Evolutionary conservation across 106 monocot genomes (phyloP), one percentile per base, ranked within the genome.

Genomic region (Ottelia alismoides): DNA sequence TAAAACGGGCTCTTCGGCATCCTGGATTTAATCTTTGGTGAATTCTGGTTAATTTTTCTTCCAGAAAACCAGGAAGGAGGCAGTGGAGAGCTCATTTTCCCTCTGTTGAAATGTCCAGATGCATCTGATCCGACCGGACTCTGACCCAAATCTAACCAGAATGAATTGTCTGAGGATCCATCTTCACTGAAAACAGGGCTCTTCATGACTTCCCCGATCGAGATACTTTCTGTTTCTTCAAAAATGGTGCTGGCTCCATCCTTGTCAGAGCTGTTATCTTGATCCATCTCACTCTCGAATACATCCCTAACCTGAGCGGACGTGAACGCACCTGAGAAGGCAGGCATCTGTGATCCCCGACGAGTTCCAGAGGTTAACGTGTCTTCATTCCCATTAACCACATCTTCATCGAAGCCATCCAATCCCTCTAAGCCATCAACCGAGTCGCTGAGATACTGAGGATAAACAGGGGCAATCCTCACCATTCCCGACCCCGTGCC

Each of bases 91-190:
- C 80, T 77, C 29, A 78, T 43, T 56, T 78, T 84, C 18, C 76
- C 81, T 53, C 61, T 70, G 49, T 28, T 70, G 9, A 72, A 25
- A 40, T 75, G 83, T 1, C 72, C 75, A 7, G 72, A 74, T 30
- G 76, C 43, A 45, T 80, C 76, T 1, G 83, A 88, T 1, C 72
- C 77, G 10, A 71, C 49, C 2, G 94, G 94, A 23, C 88, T 88
- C 57, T 84, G 84, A 53, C 88, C 94, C 58, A 94, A 71, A 61
- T 94, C 94, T 52, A 94, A 81, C 94, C 94, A 94, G 43, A 88
- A 81, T 10, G 83, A 78, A 55, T 81, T 78, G 17, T 84, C 88
- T 5, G 88, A 81, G 1, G 77, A 80, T 24, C 70, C 92, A 52
- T 94, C 88, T 46, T 94, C 94, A 51, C 88, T 88, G 43, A 84